These are phyloP conservation scores for Phytopythium chamaehyphon DNA, from an alignment of 352 stramenopile species.

Conservation along the genomic window DNA sequence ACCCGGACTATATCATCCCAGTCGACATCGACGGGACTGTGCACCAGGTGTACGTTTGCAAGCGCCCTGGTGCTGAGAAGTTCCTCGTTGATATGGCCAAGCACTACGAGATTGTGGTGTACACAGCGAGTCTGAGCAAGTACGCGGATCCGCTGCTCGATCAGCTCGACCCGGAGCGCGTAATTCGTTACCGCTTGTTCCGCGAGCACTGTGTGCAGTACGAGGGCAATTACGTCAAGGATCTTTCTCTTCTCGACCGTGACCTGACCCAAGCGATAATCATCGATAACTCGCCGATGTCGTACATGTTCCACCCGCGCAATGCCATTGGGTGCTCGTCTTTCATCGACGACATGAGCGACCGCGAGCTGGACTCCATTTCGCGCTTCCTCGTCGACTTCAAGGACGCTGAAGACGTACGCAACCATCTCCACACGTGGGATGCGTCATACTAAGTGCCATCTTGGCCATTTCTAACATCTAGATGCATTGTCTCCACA, in stretches of 20 bases:
- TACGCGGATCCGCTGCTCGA: slow-evolving; percentile 98
- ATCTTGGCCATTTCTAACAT: background rate
- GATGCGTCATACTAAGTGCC: slow-evolving; percentile 47
- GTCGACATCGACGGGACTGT: slow-evolving; percentile 92
- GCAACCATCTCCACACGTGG: slow-evolving; percentile 68
- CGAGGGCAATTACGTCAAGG: slow-evolving; percentile 97
- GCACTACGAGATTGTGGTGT: slow-evolving; percentile 98
- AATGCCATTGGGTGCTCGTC: slow-evolving; percentile 79
- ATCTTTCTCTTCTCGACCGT: slow-evolving; percentile 93
- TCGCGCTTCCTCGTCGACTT: slow-evolving; percentile 56
- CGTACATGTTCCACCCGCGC: slow-evolving; percentile 96
- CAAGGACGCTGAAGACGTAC: slow-evolving; percentile 52
- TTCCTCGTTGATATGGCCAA: slow-evolving; percentile 96
- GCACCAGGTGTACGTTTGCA: slow-evolving; percentile 89
- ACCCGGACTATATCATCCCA: slow-evolving; percentile 96
- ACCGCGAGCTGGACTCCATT: slow-evolving; percentile 88
- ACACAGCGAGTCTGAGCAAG: slow-evolving; percentile 96
- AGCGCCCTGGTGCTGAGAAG: slow-evolving; percentile 92
- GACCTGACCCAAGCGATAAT: slow-evolving; percentile 95
- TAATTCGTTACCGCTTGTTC: slow-evolving; percentile 90
- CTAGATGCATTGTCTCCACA: background rate
- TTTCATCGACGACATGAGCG: slow-evolving; percentile 90
- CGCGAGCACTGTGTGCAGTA: slow-evolving; percentile 96
- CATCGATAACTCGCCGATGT: slow-evolving; percentile 98
- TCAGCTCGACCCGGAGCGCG: slow-evolving; percentile 89